Base-by-base conservation (phyloP, 352 stramenopile genomes). In the Nothophytophthora sp. region DNA sequence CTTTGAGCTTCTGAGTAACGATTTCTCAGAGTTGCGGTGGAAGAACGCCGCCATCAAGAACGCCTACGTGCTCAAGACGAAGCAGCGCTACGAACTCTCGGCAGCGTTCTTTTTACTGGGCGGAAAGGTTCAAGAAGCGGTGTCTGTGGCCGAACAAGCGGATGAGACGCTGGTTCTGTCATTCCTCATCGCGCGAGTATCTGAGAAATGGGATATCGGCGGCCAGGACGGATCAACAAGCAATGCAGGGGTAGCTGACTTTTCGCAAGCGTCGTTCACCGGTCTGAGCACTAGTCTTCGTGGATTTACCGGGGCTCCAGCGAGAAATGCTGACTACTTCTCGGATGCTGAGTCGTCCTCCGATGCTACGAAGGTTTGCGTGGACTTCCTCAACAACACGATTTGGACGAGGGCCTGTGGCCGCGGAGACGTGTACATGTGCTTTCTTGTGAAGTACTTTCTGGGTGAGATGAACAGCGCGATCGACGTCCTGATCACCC, bases 1-100 rank as follows among this genome's bases (percentile, higher is more conserved):
- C 30, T 68, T 57, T 8, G 86, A 95, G 20, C 60, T 96, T 3
- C 24, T 96, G 9, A 65, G 55, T 12, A 95, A 96, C 47, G 73
- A 96, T 47, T 96, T 96, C 57, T 60, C 63, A 0, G 83, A 96
- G 16, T 43, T 71, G 23, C 77, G 84, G 28, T 96, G 87, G 88
- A 86, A 88, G 40, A 92, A 86, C 37, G 86, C 84, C 9, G 86
- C 88, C 12, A 81, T 95, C n/a, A 96, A 96, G 60, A 96, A 96
- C 38, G 88, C 88, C 0, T 96, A 90, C 49, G 85, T 93, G 27
- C 55, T 96, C 15, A 94, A 96, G 50, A 76, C 76, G 13, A 95
- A 96, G 52, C 80, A 90, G 18, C 81, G 83, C 12, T 94, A 88
- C 34, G 70, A 78, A 39, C 59, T 96, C 9, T 90, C 84, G 0